Base-by-base conservation (phyloP, 495 filamentous ascomycete species). In the Penicillium paxilli region DNA sequence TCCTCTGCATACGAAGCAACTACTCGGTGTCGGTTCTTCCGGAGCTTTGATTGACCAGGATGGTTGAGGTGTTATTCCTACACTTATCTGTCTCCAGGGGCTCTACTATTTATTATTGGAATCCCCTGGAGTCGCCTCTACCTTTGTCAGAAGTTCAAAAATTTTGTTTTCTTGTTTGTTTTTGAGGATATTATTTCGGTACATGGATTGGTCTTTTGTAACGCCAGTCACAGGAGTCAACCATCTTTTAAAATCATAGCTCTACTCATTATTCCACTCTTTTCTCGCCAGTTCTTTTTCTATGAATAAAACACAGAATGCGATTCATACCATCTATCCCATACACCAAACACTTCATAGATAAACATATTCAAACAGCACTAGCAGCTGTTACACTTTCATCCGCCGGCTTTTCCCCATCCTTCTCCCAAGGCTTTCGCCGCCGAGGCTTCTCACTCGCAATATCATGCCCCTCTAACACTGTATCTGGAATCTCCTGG, bases 371-470 rank as follows among this genome's bases (percentile, higher is more conserved):
- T 40, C 12, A 64, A 35, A 51, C 16, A 14, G 38, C 37, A 37
- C 38, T 37, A 46, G 41, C 25, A 22, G 53, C 4, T 40, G 46
- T n/a, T 40, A 58, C 54, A 37, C 42, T n/a, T 40, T 63, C 56
- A 37, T 32, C 37, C 17, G 35, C 20, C 26, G 26, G 26, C 26
- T 4, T 28, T n/a, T 5, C 16, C 25, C 68, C 62, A 16, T 75
- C 70, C 54, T 75, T 84, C 71, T 96, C 91, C 91, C 91, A 96
- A 3, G 91, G 91, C 67, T 96, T 96, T 62, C 69, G 77, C 64
- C 89, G 78, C 63, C 71, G 81, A 47, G 73, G 60, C 26, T 70
- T 76, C 10, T 68, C 72, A 22, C 67, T 77, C n/a, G 83, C 78
- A 12, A 68, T 65, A 17, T 77, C 83, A 57, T 87, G 80, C 2